A percentile compares a stretch with the other conserved stretches of the same genome.
These are phyloP conservation scores for Phytopythium ostracodes DNA, from an alignment of 352 stramenopile genomes.

Conservation along the genomic window DNA sequence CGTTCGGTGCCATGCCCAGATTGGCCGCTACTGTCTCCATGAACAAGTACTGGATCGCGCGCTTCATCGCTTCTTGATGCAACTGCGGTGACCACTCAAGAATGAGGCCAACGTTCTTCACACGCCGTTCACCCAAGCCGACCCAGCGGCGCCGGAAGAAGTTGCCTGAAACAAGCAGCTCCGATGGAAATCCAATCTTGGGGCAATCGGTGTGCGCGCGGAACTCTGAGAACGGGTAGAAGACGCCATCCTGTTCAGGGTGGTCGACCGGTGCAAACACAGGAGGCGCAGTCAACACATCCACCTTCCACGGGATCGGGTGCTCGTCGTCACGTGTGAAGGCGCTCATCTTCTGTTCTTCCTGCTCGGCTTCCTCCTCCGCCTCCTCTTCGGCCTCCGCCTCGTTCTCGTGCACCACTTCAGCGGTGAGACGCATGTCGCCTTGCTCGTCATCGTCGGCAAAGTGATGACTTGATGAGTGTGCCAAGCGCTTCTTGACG, in stretches of 20 bases:
- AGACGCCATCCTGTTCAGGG: slow-evolving; percentile 52
- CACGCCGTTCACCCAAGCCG: slow-evolving; percentile 75
- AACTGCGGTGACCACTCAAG: slow-evolving; percentile 81
- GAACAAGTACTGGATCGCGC: slow-evolving; percentile 61
- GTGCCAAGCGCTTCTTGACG: slow-evolving; percentile 59
- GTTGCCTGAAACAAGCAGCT: slow-evolving; percentile 83
- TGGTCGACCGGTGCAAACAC: neutral
- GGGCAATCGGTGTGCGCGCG: slow-evolving; percentile 71
- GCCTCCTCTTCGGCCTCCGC: slow-evolving; percentile 85
- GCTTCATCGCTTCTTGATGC: slow-evolving; percentile 75
- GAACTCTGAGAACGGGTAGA: slow-evolving; percentile 79
- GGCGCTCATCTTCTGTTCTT: slow-evolving; percentile 90
- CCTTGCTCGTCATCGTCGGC: slow-evolving; percentile 57
- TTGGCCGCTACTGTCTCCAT: slow-evolving; percentile 31
- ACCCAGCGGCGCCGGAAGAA: slow-evolving; percentile 88
- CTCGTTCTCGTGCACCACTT: slow-evolving; percentile 90
- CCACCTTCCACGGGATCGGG: slow-evolving; percentile 73
- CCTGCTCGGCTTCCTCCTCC: slow-evolving; percentile 86
- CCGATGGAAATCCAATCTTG: slow-evolving; percentile 60
- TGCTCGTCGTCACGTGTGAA: slow-evolving; percentile 89
- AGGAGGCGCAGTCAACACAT: slow-evolving; percentile 27
- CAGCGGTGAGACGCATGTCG: slow-evolving; percentile 72
- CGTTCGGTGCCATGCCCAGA: slow-evolving; percentile 50
- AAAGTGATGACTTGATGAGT: slow-evolving; percentile 41
- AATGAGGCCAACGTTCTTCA: slow-evolving; percentile 89